Conservation (phyloP, 78 protist genomes). For the Cavenderia fasciculata region DNA sequence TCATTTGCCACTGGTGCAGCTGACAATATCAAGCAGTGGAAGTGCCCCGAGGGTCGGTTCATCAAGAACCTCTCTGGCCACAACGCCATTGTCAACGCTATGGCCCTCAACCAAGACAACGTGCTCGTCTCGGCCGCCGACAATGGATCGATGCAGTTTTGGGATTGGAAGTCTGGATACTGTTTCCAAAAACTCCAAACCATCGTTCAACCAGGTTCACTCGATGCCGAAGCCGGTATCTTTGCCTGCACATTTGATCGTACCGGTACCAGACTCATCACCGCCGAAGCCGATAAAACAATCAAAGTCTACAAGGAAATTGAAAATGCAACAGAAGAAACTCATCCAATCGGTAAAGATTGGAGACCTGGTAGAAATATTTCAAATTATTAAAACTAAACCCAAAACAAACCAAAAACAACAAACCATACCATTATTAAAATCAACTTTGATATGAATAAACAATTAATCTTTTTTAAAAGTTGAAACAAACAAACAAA, state of each 20-base stretch:
- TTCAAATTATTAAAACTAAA: no score
- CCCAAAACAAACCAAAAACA: slow-evolving; percentile 6
- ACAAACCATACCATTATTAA: neutral
- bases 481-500: no score
- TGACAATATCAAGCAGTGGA: slow-evolving; percentile 98
- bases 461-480: no score
- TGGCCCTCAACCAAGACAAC: slow-evolving; percentile 91
- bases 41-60: slow-evolving; percentile 95
- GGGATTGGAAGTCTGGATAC: slow-evolving; percentile 97
- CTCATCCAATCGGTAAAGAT: slow-evolving; percentile 16
- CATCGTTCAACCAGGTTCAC: slow-evolving; percentile 92
- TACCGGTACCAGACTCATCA: slow-evolving; percentile 95
- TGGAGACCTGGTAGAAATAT: no score
- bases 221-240: slow-evolving; percentile 90
- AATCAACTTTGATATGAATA: no score
- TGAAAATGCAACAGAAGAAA: slow-evolving; percentile 62
- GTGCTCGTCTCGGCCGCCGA: slow-evolving; percentile 92
- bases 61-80: slow-evolving; percentile 94
- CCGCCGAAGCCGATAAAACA: slow-evolving; percentile 98
- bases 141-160: slow-evolving; percentile 93
- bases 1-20: slow-evolving; percentile 93
- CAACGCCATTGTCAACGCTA: slow-evolving; percentile 87
- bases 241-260: slow-evolving; percentile 89
- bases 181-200: slow-evolving; percentile 90
- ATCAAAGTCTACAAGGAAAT: slow-evolving; percentile 93